Evolutionary conservation across 1,284 basidiomycete genomes (phyloP).

Genomic region (Heimioporus retisporus): DNA sequence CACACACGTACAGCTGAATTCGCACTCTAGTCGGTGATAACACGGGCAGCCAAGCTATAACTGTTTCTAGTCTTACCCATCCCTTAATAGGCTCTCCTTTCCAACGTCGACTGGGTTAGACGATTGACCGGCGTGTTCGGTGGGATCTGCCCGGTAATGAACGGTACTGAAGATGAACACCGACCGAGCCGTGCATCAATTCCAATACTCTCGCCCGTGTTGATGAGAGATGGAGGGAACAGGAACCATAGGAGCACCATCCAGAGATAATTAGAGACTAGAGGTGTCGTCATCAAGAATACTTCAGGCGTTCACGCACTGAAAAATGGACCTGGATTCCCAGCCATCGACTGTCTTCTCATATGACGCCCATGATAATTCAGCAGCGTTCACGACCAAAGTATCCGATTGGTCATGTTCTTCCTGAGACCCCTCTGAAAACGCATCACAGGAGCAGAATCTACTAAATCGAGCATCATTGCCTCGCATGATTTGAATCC

Average conservation of each 20-base stretch:
- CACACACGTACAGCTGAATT: no score
- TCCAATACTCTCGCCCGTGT: conserved; percentile 25
- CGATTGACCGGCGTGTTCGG: conserved; percentile 37
- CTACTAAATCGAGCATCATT: conserved; percentile 25
- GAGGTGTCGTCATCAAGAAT: background rate
- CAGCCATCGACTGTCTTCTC: conserved; percentile 27
- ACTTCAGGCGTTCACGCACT: no score
- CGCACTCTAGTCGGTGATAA: no score
- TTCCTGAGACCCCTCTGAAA: conserved; percentile 19
- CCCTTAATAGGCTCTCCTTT: no score
- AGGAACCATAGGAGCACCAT: conserved; percentile 29
- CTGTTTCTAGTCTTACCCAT: no score
- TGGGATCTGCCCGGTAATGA: conserved; percentile 34
- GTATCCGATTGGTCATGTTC: conserved; percentile 27
- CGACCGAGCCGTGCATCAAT: conserved; percentile 17
- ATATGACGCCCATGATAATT: background rate
- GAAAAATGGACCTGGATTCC: conserved; percentile 20
- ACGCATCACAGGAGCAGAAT: conserved; percentile 26
- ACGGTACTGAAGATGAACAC: conserved; percentile 26
- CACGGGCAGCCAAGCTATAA: no score
- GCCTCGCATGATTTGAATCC: conserved; percentile 19
- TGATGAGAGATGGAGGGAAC: conserved; percentile 22
- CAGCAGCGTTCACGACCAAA: conserved; percentile 32
- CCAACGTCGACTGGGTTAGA: no score
- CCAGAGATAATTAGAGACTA: conserved; percentile 34